phyloP scores from a whole-genome alignment of 2,329 filamentous ascomycete species.

The Aspergillus pseudoterreus region DNA sequence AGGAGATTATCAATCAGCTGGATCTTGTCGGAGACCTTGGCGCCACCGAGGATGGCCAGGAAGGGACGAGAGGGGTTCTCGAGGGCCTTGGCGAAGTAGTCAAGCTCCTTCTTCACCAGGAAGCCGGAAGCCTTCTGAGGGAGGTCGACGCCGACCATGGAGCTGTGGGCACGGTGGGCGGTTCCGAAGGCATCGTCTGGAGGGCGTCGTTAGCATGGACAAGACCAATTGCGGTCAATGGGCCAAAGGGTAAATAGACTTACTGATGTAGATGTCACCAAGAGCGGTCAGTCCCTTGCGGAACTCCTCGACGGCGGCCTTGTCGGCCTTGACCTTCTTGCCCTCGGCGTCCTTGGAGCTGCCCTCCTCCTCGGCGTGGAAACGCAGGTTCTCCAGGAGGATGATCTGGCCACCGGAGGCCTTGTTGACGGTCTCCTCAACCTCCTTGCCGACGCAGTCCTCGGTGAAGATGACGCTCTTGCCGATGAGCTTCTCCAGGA shows the following conservation, averaged over 20 bases:
- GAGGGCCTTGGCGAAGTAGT: constrained; percentile 97
- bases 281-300: constrained; percentile 90
- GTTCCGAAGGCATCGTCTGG: constrained; percentile 97
- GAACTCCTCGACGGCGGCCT: constrained; percentile 87
- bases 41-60: constrained; percentile 95
- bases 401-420: constrained; percentile 78
- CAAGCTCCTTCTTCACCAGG: constrained; percentile 99
- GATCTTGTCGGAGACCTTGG: constrained; percentile 99
- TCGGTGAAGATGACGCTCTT: constrained; percentile 83
- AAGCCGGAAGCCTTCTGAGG: constrained; percentile 97
- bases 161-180: constrained; percentile 96
- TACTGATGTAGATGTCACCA: constrained; percentile 94
- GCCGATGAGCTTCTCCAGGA: constrained; percentile 85
- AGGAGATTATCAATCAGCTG: constrained; percentile 98
- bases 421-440: constrained; percentile 83
- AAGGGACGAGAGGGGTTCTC: constrained; percentile 92
- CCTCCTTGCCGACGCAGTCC: constrained; percentile 85
- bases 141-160: constrained; percentile 95
- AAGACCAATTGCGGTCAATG: neutral
- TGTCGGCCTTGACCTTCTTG: constrained; percentile 98
- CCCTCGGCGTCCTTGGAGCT: constrained; percentile 89
- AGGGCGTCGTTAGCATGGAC: neutral
- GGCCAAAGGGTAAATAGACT: constrained; percentile 32
- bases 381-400: constrained; percentile 94
- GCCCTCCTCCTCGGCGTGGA: constrained; percentile 97